phyloP scores from a whole-genome alignment of 2,329 filamentous ascomycete species.

The Neonectria faginata region DNA sequence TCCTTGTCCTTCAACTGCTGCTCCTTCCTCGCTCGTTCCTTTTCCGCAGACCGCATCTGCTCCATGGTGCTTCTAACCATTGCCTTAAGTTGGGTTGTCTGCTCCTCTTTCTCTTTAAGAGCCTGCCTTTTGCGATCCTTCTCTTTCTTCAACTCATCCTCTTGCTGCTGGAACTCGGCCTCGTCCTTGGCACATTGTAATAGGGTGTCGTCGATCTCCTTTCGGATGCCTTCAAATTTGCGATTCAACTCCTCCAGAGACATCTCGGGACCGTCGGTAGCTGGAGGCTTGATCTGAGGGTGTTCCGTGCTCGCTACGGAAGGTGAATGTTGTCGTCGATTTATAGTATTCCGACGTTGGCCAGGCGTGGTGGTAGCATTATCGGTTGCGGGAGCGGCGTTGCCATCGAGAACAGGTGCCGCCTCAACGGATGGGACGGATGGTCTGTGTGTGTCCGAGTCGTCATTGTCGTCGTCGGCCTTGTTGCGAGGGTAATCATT shows the following conservation, averaged over 20 bases:
- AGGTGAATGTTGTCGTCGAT: slow-evolving; percentile 80
- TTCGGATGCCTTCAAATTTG: slow-evolving; percentile 81
- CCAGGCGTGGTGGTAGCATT: slow-evolving; percentile 58
- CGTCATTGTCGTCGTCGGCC: slow-evolving; percentile 58
- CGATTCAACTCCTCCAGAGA: slow-evolving; percentile 83
- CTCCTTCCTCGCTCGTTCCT: slow-evolving; percentile 82
- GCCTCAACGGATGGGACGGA: slow-evolving; percentile 71
- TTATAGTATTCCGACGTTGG: slow-evolving; percentile 67
- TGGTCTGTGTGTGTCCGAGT: slow-evolving; percentile 59
- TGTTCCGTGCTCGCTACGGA: slow-evolving; percentile 70
- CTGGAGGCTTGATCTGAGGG: slow-evolving; percentile 57
- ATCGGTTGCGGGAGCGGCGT: slow-evolving; percentile 74
- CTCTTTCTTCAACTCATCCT: slow-evolving; percentile 78
- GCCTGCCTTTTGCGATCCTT: slow-evolving; percentile 82
- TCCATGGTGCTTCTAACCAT: slow-evolving; percentile 84
- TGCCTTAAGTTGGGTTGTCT: slow-evolving; percentile 84
- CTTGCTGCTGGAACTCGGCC: slow-evolving; percentile 73
- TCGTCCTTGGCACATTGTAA: slow-evolving; percentile 78
- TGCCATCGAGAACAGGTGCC: slow-evolving; percentile 70
- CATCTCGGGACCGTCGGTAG: slow-evolving; percentile 68
- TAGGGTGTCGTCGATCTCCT: slow-evolving; percentile 84
- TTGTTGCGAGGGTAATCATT: slow-evolving; percentile 60
- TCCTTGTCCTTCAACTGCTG: slow-evolving; percentile 76
- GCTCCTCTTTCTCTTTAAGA: slow-evolving; percentile 90
- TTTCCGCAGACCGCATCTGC: slow-evolving; percentile 83